Base-by-base conservation (phyloP, 2,329 filamentous ascomycete species). In the Penicillium sumatraense region DNA sequence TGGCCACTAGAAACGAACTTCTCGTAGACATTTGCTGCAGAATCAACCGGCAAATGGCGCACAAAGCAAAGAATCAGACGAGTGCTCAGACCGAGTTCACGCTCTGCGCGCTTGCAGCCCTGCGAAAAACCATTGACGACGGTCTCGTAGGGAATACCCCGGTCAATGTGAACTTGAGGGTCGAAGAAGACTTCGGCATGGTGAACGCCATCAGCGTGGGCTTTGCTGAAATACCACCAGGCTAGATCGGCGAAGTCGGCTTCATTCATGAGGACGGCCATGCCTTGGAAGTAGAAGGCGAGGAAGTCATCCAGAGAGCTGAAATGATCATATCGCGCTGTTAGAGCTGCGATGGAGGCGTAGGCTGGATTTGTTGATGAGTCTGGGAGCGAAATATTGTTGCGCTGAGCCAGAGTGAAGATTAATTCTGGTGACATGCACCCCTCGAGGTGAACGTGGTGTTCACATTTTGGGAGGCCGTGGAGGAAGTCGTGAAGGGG, bases 151-250 rank as follows among this genome's bases (percentile, higher is more conserved):
- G 79, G 62, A 3, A 93, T 75, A 5, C 86, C 86, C 16, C 89
- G 82, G 11, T 74, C 75, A 4, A 85, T 82, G 71, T 93, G 90
- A 1, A 87, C 88, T 72, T 93, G 89, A 1, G 89, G 89, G 70
- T 93, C 90, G 75, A 93, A 92, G 76, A 91, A 93, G 60, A 91
- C 81, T 72, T 93, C 89, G 13, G 87, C 87, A 67, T 93, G 89
- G 46, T 83, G 80, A 1, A 92, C 86, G 33, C 85, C 84, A 58
- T 91, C 85, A 1, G 75, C 74, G 27, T 84, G 80, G 2, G 88
- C 89, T 54, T 81, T 83, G 27, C 78, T 67, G 70, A 92, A 89
- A 75, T 93, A 93, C 58, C 83, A 82, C 78, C 85, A 89, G 5
- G 88, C 88, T 10, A 93, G 80, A 50, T 83, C 83, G 69, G 89